Evolutionary conservation across 495 filamentous ascomycete species (phyloP), one percentile per base, ranked within the genome.

Genomic region (Coniosporium apollinis): DNA sequence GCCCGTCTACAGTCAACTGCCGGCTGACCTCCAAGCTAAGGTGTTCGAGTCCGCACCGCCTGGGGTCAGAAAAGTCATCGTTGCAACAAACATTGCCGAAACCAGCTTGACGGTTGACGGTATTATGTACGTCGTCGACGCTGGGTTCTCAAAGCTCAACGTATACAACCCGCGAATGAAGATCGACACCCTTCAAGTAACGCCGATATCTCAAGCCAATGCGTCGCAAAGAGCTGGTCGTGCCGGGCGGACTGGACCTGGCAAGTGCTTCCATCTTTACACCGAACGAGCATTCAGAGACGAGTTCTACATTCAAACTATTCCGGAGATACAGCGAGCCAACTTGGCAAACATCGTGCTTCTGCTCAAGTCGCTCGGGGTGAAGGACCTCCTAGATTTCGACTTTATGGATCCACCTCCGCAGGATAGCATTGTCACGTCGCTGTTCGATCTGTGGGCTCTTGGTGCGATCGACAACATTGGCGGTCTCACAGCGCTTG

Each of bases 341-440:
- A 96, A 94, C 48, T 67, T 99, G 10, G 75, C 79, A 47, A 96
- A 96, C 45, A 99, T 86, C 0, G 86, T 96, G 2, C 64, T 99
- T 9, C 67, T 99, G 7, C 64, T 99, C 32, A 99, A 99, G 51
- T 93, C 84, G 1, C 64, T 99, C 5, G 87, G 87, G 2, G 89
- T 99, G 19, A 85, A 79, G 50, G 85, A 99, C 45, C 65, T 99
- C 13, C 62, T 99, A 2, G 91, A 99, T 47, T 99, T 99, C 47
- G 85, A 96, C 51, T 99, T 99, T 47, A 94, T 99, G 85, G 91
- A 99, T 44, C 89, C 91, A 0, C 91, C 91, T 5, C 89, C 91
- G 0, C 91, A 99, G 57, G 91, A 99, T 42, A 94, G 85, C 4
- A 99, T 99, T 47, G 83, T 82, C 6, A 99, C 91, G 0, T 93